Conservation (phyloP, 805 yeast species). For the Huiozyma sinensis region DNA sequence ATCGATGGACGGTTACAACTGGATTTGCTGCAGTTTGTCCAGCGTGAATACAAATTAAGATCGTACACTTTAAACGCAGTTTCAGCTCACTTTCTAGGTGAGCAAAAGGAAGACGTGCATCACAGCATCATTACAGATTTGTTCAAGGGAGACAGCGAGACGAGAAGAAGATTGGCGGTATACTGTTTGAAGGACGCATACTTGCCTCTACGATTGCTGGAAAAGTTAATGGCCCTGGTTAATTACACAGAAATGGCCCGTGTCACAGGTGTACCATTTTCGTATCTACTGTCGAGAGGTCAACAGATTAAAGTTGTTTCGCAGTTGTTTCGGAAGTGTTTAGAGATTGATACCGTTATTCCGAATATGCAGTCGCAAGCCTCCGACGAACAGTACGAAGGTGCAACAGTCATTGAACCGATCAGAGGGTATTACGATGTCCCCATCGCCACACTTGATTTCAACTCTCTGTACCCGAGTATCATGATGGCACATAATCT, state of each 20-base stretch:
- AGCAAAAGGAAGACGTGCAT: slow-evolving; percentile 96
- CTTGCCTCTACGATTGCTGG: slow-evolving; percentile 76
- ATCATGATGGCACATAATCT: slow-evolving; percentile 98
- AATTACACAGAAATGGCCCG: slow-evolving; percentile 99
- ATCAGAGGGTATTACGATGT: slow-evolving; percentile 89
- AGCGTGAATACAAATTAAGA: slow-evolving; percentile 88
- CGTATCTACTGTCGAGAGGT: slow-evolving; percentile 80
- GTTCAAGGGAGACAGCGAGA: slow-evolving; percentile 85
- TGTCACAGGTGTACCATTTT: slow-evolving; percentile 97
- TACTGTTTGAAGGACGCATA: slow-evolving; percentile 96
- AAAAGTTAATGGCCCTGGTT: slow-evolving; percentile 90
- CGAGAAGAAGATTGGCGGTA: slow-evolving; percentile 90
- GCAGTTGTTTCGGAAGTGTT: slow-evolving; percentile 87
- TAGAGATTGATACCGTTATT: slow-evolving; percentile 73
- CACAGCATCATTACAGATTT: slow-evolving; percentile 92
- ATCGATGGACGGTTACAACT: slow-evolving; percentile 94
- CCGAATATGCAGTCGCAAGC: slow-evolving; percentile 81
- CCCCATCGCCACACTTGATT: slow-evolving; percentile 96
- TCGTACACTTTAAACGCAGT: slow-evolving; percentile 93
- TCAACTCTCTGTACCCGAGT: slow-evolving; percentile 93
- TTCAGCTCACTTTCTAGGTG: slow-evolving; percentile 84
- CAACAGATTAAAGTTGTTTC: slow-evolving; percentile 97
- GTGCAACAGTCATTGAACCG: slow-evolving; percentile 98
- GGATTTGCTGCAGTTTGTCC: slow-evolving; percentile 84
- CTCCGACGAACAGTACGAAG: slow-evolving; percentile 88